Base-by-base conservation (phyloP, 352 stramenopile species). In the Globisporangium okanoganense region DNA sequence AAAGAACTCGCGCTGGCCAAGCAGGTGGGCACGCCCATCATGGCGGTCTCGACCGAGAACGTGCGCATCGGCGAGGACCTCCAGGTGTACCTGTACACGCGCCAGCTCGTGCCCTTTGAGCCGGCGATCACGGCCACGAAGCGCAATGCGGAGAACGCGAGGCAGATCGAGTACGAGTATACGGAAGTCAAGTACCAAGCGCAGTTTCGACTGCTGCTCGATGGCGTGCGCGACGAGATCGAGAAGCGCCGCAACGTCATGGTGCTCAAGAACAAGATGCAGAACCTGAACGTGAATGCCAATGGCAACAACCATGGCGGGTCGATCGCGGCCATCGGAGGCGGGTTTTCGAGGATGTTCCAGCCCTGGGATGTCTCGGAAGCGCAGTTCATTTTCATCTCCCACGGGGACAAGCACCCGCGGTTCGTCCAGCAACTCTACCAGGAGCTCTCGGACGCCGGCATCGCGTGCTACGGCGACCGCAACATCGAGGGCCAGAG, bases 11-110 rank as follows among this genome's bases (percentile, higher is more conserved):
- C 85, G 16, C 65, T 91, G 9, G 85, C 85, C 1, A 94, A 94
- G 52, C 83, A 94, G 67, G 78, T 88, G 0, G 82, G 82, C 2
- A 94, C 79, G 14, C 83, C 83, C 0, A 90, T 92, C 49, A 54
- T 94, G 9, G 85, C 82, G 13, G 71, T 94, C 2, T 94, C 85
- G 0, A 81, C 79, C 0, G 85, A 94, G 35, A 67, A 72, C 27
- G 78, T 90, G 2, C 69, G 62, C 44, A 87, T 94, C 55, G 71
- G 71, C 3, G 85, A 94, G 27, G 79, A 90, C 20, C 58, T 94
- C 4, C 85, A 94, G 44, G 85, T 94, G 69, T 92, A 92, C 61
- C 52, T 94, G 47, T 94, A 92, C 65, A 92, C 85, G 16, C 81
- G 85, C 1, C 85, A 94, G 62, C 66, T 92, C 9, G 87, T 92